Conservation (phyloP, 2,329 filamentous ascomycete species). For the Fusarium sororula region DNA sequence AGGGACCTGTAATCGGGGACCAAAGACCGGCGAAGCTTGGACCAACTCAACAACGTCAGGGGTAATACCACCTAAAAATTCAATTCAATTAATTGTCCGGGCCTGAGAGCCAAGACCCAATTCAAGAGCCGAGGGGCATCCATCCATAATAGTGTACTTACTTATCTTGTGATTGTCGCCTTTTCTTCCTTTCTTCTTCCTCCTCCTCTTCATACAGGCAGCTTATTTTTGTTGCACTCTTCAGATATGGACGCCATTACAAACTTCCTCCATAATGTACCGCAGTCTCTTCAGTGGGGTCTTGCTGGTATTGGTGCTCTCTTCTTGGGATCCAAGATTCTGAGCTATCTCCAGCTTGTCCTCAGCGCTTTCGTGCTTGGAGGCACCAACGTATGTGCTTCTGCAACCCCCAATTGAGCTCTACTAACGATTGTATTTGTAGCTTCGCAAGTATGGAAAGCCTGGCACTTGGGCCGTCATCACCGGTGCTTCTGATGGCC, state of each 20-base stretch:
- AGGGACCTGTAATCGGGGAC: constrained; percentile 15
- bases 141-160: constrained; percentile 5
- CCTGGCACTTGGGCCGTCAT: constrained; percentile 94
- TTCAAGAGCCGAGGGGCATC: constrained; percentile 36
- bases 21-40: constrained; percentile 38
- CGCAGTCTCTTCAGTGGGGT: constrained; percentile 54
- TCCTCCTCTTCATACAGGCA: background rate
- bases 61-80: constrained; percentile 24
- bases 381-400: constrained; percentile 65
- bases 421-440: background rate
- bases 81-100: constrained; percentile 13
- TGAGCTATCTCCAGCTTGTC: constrained; percentile 69
- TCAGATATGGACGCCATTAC: constrained; percentile 43
- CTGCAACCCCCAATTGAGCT: background rate
- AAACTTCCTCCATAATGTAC: constrained; percentile 49
- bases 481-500: constrained; percentile 94
- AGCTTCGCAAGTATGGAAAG: constrained; percentile 91
- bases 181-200: background rate
- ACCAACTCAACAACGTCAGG: constrained; percentile 44
- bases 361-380: constrained; percentile 74
- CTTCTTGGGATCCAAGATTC: constrained; percentile 63
- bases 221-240: background rate
- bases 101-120: constrained; percentile 9
- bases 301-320: constrained; percentile 67
- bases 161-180: constrained; percentile 12